Percentiles rank a stretch among this genome's conserved stretches.
phyloP scores from a whole-genome alignment of 345 rosid genomes.

The Boechera stricta region DNA sequence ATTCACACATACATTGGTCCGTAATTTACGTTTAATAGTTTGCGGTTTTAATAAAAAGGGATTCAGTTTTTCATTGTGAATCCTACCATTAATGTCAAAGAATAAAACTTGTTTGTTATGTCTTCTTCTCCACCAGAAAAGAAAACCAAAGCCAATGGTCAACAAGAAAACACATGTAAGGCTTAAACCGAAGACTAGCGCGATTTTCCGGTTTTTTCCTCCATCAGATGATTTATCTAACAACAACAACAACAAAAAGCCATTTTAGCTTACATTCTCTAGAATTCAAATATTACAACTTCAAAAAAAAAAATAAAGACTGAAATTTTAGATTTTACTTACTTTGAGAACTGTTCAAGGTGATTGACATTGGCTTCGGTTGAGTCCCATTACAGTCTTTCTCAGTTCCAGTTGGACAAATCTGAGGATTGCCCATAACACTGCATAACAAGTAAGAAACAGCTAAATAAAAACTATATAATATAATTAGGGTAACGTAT shows the following conservation, averaged over 20 bases:
- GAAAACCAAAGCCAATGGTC: constrained; percentile 63
- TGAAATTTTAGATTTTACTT: constrained; percentile 32
- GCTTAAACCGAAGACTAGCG: constrained; percentile 70
- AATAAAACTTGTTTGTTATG: constrained; percentile 85
- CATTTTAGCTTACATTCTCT: constrained; percentile 14
- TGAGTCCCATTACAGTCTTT: constrained; percentile 67
- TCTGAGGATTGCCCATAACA: constrained; percentile 80
- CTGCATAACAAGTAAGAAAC: constrained; percentile 45
- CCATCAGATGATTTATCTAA: constrained; percentile 59
- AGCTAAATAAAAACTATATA: constrained; percentile 5
- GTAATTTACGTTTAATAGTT: background rate
- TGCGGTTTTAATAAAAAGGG: background rate
- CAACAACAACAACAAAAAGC: background rate
- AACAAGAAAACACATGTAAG: constrained; percentile 70
- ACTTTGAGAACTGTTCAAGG: constrained; percentile 62
- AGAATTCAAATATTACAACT: background rate
- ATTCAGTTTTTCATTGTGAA: background rate
- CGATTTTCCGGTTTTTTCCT: constrained; percentile 66
- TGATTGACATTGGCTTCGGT: constrained; percentile 54
- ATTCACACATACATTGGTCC: constrained; percentile 15
- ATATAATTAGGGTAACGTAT: constrained; percentile 12
- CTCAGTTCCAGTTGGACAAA: constrained; percentile 67
- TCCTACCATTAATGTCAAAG: constrained; percentile 84
- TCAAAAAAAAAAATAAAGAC: no score
- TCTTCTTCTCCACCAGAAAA: constrained; percentile 83